A percentile compares a stretch with the other conserved stretches of the same genome.
Evolutionary conservation across 2,329 filamentous ascomycete species (phyloP).

Genomic region (Aurifilum marmelostoma): DNA sequence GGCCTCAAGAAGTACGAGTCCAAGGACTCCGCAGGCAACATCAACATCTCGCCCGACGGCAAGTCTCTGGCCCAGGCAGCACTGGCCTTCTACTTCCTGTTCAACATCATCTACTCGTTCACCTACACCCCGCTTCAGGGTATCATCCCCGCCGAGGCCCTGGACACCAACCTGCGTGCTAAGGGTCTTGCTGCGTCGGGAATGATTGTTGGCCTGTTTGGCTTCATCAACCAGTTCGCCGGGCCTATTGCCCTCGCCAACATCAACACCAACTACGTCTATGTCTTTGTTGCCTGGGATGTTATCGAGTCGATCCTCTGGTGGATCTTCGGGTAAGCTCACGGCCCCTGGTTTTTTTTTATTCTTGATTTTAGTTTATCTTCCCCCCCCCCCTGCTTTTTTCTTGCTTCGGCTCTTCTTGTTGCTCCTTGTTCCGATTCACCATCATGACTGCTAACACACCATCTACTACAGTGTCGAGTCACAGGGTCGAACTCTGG

Average conservation of each 20-base stretch:
- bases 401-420: too few relatives aligned
- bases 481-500: constrained; percentile 52
- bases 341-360: background rate
- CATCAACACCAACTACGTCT: constrained; percentile 49
- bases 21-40: constrained; percentile 32
- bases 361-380: too few relatives aligned
- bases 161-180: constrained; percentile 52
- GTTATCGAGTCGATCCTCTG: constrained; percentile 45
- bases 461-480: constrained; percentile 44
- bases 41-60: constrained; percentile 36
- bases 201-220: constrained; percentile 49
- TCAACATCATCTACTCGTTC: constrained; percentile 54
- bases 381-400: too few relatives aligned
- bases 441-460: constrained; percentile 7
- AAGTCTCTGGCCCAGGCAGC: constrained; percentile 46
- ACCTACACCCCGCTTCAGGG: constrained; percentile 54
- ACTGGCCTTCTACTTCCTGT: constrained; percentile 52
- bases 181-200: constrained; percentile 51
- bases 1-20: constrained; percentile 36
- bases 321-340: constrained; percentile 50
- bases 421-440: background rate
- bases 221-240: constrained; percentile 54
- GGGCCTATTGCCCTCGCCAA: constrained; percentile 49
- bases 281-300: constrained; percentile 54
- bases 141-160: constrained; percentile 50